A percentile compares a stretch with the other conserved stretches of the same genome.
Conservation (phyloP, 441 rosid genomes). For the Gossypium lobatum region DNA sequence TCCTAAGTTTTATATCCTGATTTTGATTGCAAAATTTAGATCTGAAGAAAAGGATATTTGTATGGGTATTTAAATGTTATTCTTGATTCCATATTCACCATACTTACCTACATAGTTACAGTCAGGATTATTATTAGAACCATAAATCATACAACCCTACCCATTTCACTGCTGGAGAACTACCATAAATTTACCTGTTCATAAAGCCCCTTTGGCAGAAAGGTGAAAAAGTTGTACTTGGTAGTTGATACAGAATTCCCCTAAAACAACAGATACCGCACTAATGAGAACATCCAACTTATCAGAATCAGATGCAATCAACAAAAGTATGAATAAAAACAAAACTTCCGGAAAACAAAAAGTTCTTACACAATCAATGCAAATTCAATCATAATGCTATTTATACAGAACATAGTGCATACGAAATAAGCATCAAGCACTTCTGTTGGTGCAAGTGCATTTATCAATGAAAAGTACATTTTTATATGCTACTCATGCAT, state of each 20-base stretch:
- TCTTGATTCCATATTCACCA: background rate
- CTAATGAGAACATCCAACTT: conserved; percentile 19
- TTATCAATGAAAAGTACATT: background rate
- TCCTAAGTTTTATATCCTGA: background rate
- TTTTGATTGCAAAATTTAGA: background rate
- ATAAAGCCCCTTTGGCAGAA: conserved; percentile 93
- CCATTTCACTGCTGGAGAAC: conserved; percentile 3
- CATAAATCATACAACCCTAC: background rate
- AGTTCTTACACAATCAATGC: conserved; percentile 5
- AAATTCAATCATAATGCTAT: background rate
- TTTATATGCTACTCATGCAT: background rate
- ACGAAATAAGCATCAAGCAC: background rate
- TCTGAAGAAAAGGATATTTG: background rate
- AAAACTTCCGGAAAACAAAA: background rate
- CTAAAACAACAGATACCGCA: conserved; percentile 37
- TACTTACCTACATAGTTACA: background rate
- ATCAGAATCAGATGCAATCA: conserved; percentile 11
- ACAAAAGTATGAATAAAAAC: background rate
- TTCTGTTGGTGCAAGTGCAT: background rate
- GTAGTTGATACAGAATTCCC: conserved; percentile 94
- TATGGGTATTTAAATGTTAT: background rate
- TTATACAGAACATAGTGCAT: background rate
- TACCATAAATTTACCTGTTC: conserved; percentile 64
- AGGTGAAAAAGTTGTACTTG: conserved; percentile 89
- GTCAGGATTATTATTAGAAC: background rate